Conservation (phyloP, 805 yeast species). For the Candida rishiriensis region DNA sequence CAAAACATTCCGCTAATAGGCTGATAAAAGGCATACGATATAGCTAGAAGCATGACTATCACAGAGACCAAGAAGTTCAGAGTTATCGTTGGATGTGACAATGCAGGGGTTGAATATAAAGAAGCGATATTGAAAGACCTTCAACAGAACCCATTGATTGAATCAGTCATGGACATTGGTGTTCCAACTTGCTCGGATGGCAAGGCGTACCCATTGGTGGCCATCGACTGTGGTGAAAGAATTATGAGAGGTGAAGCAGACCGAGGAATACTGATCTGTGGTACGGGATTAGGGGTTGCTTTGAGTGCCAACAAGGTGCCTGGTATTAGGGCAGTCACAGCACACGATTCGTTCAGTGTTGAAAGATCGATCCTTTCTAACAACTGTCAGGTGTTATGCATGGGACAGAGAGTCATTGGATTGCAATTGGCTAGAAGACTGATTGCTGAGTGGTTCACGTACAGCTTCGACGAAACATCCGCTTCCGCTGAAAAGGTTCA, state of each 20-base stretch:
- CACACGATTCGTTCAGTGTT: conserved; percentile 43
- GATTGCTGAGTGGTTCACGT: conserved; percentile 41
- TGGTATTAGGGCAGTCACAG: conserved; percentile 45
- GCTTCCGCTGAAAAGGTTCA: conserved; percentile 40
- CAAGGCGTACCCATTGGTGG: conserved; percentile 40
- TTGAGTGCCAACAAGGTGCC: conserved; percentile 43
- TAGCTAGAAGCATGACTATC: too few relatives aligned
- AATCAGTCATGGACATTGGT: conserved; percentile 36
- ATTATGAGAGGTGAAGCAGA: conserved; percentile 39
- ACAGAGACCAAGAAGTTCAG: conserved; percentile 14
- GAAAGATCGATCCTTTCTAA: conserved; percentile 41
- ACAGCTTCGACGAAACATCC: conserved; percentile 34
- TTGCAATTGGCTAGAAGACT: conserved; percentile 39
- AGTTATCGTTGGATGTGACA: conserved; percentile 39
- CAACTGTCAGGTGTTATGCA: conserved; percentile 41
- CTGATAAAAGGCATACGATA: too few relatives aligned
- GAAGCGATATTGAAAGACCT: conserved; percentile 34
- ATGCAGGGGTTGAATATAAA: conserved; percentile 42
- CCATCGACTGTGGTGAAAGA: conserved; percentile 39
- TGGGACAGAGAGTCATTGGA: conserved; percentile 46
- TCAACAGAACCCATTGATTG: conserved; percentile 26
- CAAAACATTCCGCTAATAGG: too few relatives aligned
- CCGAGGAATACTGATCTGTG: conserved; percentile 42
- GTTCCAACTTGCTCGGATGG: conserved; percentile 30
- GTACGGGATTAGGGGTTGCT: conserved; percentile 48